phyloP scores from a whole-genome alignment of 176 grass and related monocot species.

The Cenchrus fungigraminus region DNA sequence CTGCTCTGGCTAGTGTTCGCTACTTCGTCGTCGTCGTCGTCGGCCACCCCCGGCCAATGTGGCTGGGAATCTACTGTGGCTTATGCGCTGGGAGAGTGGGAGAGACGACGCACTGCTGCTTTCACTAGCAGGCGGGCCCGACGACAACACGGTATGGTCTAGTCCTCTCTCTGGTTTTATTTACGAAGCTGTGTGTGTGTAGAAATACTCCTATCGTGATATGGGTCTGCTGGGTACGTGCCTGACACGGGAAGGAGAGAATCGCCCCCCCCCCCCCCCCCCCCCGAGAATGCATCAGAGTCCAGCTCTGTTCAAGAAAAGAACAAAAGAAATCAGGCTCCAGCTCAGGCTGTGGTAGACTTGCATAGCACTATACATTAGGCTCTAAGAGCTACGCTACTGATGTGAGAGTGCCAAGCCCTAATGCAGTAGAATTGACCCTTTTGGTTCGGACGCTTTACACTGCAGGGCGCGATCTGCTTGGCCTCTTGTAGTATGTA shows the following conservation, averaged over 20 bases:
- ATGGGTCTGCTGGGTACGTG: background rate
- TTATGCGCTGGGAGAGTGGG: background rate
- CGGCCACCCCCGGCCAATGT: background rate
- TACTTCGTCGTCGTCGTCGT: background rate
- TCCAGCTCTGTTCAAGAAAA: background rate
- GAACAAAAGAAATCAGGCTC: background rate
- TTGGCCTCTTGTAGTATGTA: slow-evolving; percentile 33
- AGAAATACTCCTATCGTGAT: no score
- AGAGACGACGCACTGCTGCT: slow-evolving; percentile 10
- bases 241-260: background rate
- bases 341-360: background rate
- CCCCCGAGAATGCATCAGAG: background rate
- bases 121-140: slow-evolving; percentile 26
- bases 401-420: background rate
- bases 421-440: background rate
- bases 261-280: background rate
- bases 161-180: background rate
- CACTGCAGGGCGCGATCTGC: background rate
- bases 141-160: background rate
- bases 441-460: background rate
- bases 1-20: background rate
- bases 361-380: background rate
- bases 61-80: slow-evolving; percentile 37
- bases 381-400: slow-evolving; percentile 11
- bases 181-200: background rate